Evolutionary conservation across 257 asterid species (phyloP).

Genomic region (Leptodermis oblonga): DNA sequence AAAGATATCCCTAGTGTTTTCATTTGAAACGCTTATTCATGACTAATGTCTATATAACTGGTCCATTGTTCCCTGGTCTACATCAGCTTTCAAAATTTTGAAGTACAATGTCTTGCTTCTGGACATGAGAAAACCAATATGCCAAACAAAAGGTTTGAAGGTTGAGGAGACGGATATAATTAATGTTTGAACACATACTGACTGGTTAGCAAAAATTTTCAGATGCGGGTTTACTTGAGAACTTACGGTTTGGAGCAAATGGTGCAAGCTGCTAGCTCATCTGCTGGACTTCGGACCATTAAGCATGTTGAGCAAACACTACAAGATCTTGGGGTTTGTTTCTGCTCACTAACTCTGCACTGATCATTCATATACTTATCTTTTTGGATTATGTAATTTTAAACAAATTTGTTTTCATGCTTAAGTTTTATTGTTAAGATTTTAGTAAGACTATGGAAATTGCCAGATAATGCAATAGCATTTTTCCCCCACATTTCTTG

Average conservation of each 20-base stretch:
- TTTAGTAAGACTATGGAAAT: not conserved
- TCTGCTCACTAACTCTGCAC: constrained; percentile 19
- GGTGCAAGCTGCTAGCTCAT: constrained; percentile 99
- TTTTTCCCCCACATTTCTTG: not conserved
- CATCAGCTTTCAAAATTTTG: not conserved
- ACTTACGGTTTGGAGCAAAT: constrained; percentile 88
- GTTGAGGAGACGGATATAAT: not conserved
- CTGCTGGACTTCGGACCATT: constrained; percentile 93
- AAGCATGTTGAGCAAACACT: constrained; percentile 94
- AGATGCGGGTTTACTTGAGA: constrained; percentile 87
- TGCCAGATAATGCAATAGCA: not conserved
- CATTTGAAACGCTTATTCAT: not conserved
- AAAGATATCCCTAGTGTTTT: not conserved
- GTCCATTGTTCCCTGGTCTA: not conserved
- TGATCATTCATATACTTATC: not conserved
- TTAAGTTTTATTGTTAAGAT: not conserved
- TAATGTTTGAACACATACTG: not conserved
- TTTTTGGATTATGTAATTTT: not conserved
- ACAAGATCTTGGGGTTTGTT: constrained; percentile 96
- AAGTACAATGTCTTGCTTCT: not conserved
- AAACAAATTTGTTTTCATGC: not conserved
- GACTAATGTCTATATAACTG: not conserved
- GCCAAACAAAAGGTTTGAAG: not conserved
- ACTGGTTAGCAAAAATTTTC: constrained; percentile 33
- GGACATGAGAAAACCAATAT: not conserved